Evolutionary conservation across 2,329 filamentous ascomycete genomes (phyloP).

Genomic region (Beauveria sp.): DNA sequence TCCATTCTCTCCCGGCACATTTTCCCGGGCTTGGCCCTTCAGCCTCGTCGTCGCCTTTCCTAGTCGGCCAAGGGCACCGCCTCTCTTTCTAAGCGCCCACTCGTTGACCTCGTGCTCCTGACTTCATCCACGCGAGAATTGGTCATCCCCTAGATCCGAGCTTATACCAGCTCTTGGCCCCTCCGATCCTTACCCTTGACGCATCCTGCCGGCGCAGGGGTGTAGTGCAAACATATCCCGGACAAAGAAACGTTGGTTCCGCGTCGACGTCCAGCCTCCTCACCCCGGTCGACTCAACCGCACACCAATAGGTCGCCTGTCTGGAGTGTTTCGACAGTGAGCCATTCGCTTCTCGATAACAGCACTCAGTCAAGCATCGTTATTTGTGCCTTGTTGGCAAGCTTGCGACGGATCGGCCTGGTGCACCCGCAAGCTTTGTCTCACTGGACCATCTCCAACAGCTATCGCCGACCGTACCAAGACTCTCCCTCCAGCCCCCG

Average conservation of each 20-base stretch:
- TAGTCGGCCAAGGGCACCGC: neutral
- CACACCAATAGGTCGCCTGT: conserved; percentile 2
- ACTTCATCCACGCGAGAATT: conserved; percentile 1
- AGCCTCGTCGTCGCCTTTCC: neutral
- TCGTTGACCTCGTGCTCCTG: conserved; percentile 3
- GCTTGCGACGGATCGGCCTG: neutral
- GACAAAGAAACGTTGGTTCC: conserved; percentile 7
- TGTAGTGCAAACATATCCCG: conserved; percentile 9
- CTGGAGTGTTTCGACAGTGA: neutral
- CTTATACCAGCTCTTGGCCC: conserved; percentile 6
- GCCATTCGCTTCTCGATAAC: conserved; percentile 1
- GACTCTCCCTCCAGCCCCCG: neutral
- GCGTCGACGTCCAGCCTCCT: conserved; percentile 4
- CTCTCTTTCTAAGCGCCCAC: conserved; percentile 3
- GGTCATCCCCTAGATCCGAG: neutral
- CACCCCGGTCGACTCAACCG: conserved; percentile 1
- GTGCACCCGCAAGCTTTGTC: conserved; percentile 1
- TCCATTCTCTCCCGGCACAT: neutral
- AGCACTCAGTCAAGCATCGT: neutral
- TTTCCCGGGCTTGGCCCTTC: neutral
- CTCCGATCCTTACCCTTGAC: conserved; percentile 4
- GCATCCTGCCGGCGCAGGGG: conserved; percentile 1
- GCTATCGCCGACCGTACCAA: neutral
- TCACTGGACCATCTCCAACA: neutral
- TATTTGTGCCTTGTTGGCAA: neutral